A percentile compares a stretch with the other conserved stretches of the same genome.
These are phyloP conservation scores for Claviceps maximensis DNA, from an alignment of 2,329 filamentous ascomycete species.

Conservation along the genomic window DNA sequence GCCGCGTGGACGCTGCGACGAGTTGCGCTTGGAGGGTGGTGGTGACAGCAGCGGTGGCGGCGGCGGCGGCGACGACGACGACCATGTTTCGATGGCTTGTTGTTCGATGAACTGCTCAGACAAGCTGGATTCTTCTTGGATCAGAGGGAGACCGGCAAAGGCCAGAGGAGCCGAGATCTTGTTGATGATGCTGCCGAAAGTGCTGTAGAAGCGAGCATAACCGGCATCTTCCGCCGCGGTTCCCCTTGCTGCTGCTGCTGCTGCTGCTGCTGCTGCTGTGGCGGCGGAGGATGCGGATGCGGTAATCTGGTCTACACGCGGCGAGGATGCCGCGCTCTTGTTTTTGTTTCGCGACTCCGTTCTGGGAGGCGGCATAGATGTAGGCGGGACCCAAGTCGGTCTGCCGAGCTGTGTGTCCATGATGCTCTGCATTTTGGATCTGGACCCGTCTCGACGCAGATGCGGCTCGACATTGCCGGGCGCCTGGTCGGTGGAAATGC, in stretches of 20 bases:
- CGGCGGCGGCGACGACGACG: slow-evolving; percentile 22
- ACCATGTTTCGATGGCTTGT: not conserved
- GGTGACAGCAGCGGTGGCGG: not conserved
- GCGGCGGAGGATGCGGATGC: slow-evolving; percentile 6
- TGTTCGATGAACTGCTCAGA: slow-evolving; percentile 14
- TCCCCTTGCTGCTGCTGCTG: not conserved
- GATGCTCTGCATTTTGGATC: slow-evolving; percentile 41
- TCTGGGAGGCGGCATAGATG: slow-evolving; percentile 9
- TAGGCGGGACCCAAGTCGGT: slow-evolving; percentile 39
- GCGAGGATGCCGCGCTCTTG: slow-evolving; percentile 11
- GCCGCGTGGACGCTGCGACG: slow-evolving; percentile 11
- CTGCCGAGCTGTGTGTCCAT: slow-evolving; percentile 39
- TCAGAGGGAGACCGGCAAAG: slow-evolving; percentile 80
- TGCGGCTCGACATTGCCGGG: slow-evolving; percentile 54
- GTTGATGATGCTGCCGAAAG: slow-evolving; percentile 79
- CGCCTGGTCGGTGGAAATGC: slow-evolving; percentile 59
- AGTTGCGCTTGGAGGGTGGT: slow-evolving; percentile 15
- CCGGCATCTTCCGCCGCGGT: slow-evolving; percentile 49
- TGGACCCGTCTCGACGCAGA: slow-evolving; percentile 35
- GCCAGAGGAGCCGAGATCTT: slow-evolving; percentile 80
- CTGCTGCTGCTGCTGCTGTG: not conserved
- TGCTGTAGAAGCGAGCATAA: slow-evolving; percentile 83
- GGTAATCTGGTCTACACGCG: slow-evolving; percentile 12
- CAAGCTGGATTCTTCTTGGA: slow-evolving; percentile 32
- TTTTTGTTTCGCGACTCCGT: slow-evolving; percentile 15